Conservation (phyloP, 495 filamentous ascomycete species). For the Lophiotrema nucula region DNA sequence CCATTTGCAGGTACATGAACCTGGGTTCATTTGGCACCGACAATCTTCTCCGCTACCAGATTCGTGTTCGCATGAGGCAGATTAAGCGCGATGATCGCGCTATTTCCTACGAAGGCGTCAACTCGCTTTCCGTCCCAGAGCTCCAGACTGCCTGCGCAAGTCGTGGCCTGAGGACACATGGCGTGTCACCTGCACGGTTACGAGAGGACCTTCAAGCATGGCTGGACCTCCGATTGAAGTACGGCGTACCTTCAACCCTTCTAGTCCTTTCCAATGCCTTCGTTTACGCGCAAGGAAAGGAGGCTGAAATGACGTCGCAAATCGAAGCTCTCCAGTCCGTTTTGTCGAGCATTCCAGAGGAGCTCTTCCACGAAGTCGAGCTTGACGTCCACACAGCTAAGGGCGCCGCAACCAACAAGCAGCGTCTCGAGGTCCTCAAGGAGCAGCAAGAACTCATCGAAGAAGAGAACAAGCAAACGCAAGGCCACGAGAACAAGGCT, state of each 20-base stretch:
- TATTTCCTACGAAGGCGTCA: constrained; percentile 92
- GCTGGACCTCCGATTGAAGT: constrained; percentile 89
- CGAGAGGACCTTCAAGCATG: constrained; percentile 91
- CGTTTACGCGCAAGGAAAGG: constrained; percentile 90
- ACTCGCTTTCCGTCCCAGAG: constrained; percentile 87
- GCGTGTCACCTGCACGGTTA: constrained; percentile 79
- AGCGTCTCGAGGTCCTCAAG: constrained; percentile 97
- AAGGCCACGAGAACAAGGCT: constrained; percentile 60
- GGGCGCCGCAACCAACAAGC: constrained; percentile 97
- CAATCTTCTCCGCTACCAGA: constrained; percentile 93
- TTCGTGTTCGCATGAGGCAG: constrained; percentile 96
- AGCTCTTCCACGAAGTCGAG: constrained; percentile 99
- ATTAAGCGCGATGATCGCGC: constrained; percentile 97
- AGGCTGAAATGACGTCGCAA: constrained; percentile 80
- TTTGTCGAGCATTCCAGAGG: constrained; percentile 90
- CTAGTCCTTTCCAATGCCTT: constrained; percentile 96
- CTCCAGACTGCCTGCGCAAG: constrained; percentile 87
- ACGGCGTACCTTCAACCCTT: constrained; percentile 90
- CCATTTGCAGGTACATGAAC: constrained; percentile 98
- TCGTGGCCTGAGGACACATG: constrained; percentile 88
- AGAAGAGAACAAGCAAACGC: constrained; percentile 90
- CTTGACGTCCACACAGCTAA: constrained; percentile 96
- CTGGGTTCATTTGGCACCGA: constrained; percentile 95
- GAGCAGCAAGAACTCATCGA: constrained; percentile 98
- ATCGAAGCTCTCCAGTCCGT: constrained; percentile 93